Conservation (phyloP, 2,329 filamentous ascomycete genomes). For the Sclerotinia glacialis region DNA sequence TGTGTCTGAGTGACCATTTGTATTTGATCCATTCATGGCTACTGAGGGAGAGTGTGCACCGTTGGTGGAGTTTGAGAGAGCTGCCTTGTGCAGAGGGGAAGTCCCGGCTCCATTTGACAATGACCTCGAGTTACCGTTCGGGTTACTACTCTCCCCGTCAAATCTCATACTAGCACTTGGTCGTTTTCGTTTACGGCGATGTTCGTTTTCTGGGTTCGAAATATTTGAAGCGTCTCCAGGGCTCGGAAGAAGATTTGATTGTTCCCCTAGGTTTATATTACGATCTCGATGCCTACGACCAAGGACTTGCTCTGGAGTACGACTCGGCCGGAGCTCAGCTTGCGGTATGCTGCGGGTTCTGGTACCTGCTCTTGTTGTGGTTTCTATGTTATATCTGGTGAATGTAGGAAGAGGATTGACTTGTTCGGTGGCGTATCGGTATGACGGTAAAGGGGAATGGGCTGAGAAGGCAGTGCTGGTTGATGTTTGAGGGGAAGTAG, state of each 20-base stretch:
- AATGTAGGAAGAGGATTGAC: not conserved
- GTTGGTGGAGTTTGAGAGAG: conserved; percentile 45
- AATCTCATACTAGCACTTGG: conserved; percentile 59
- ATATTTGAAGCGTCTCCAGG: conserved; percentile 30
- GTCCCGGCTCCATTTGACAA: conserved; percentile 55
- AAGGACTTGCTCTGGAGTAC: conserved; percentile 44
- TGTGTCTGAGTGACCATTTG: conserved; percentile 33
- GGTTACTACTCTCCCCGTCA: conserved; percentile 52
- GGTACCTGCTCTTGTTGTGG: conserved; percentile 22
- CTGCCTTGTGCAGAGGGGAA: conserved; percentile 46
- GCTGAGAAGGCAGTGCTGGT: conserved; percentile 48
- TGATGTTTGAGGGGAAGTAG: conserved; percentile 51
- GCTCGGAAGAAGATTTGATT: conserved; percentile 37
- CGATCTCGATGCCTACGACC: conserved; percentile 55
- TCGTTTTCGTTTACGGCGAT: conserved; percentile 58
- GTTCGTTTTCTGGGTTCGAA: conserved; percentile 30
- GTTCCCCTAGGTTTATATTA: conserved; percentile 42
- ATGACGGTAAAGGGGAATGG: conserved; percentile 35
- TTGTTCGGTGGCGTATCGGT: conserved; percentile 25
- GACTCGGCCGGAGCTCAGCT: conserved; percentile 3
- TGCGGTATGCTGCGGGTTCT: not conserved
- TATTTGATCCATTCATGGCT: conserved; percentile 52
- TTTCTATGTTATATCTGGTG: not conserved
- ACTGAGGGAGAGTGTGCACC: conserved; percentile 48
- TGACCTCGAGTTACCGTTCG: conserved; percentile 54